Conservation (phyloP, 2,329 filamentous ascomycete species). For the Knufia fluminis region DNA sequence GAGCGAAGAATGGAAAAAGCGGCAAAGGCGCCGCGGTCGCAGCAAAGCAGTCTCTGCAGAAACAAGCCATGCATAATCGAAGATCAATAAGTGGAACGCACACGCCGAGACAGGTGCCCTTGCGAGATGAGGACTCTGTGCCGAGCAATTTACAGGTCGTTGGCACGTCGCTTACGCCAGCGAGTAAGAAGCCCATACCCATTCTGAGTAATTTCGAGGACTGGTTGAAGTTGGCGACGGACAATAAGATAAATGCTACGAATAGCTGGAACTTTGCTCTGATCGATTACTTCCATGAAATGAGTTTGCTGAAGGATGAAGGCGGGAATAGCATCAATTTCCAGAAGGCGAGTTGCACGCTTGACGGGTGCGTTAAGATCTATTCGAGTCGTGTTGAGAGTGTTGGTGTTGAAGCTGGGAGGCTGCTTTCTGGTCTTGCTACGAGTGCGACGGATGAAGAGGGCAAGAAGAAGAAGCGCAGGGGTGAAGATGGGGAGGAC, state of each 20-base stretch:
- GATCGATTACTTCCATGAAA: constrained; percentile 99
- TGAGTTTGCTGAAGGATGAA: constrained; percentile 82
- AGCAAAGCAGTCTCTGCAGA: constrained; percentile 29
- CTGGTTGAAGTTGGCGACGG: constrained; percentile 99
- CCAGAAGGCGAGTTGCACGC: constrained; percentile 92
- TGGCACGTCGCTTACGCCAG: constrained; percentile 75
- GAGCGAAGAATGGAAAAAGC: constrained; percentile 29
- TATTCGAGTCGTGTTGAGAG: constrained; percentile 98
- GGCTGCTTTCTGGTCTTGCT: constrained; percentile 83
- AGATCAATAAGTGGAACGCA: constrained; percentile 36
- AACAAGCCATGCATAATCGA: constrained; percentile 15
- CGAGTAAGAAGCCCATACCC: constrained; percentile 36
- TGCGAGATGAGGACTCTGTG: constrained; percentile 28
- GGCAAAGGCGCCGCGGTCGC: constrained; percentile 26
- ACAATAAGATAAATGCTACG: constrained; percentile 96
- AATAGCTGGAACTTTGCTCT: constrained; percentile 99
- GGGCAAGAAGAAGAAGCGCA: constrained; percentile 50
- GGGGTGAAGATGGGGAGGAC: constrained; percentile 59
- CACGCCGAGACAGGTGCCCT: constrained; percentile 37
- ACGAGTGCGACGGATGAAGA: constrained; percentile 62
- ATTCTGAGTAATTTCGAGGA: constrained; percentile 97
- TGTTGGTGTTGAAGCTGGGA: constrained; percentile 93
- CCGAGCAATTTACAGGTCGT: constrained; percentile 56
- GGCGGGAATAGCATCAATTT: constrained; percentile 89
- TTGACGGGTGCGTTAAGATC: constrained; percentile 98